Conservation (phyloP, 352 stramenopile species). For the Pythium brachiatum region DNA sequence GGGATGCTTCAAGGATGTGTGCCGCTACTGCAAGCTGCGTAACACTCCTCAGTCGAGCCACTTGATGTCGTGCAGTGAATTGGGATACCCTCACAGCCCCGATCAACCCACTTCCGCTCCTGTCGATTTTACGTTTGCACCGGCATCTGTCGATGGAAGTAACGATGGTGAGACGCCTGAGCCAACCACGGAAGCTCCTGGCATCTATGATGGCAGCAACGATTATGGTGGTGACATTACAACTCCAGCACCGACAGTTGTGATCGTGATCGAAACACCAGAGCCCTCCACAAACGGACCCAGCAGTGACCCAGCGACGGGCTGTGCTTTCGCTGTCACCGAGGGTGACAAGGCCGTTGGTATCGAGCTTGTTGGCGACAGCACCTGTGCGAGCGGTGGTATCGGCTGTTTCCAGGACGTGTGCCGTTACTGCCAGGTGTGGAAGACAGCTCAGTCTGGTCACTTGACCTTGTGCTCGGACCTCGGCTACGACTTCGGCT, state of each 20-base stretch:
- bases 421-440: constrained; percentile 10
- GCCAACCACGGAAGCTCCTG: too few relatives aligned
- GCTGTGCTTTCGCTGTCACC: constrained; percentile 13
- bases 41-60: constrained; percentile 16
- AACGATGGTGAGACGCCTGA: too few relatives aligned
- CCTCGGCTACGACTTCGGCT: constrained; percentile 10
- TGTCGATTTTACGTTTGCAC: too few relatives aligned
- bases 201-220: too few relatives aligned
- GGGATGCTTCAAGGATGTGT: constrained; percentile 14
- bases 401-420: constrained; percentile 1
- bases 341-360: constrained; percentile 17
- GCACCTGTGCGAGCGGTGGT: constrained; percentile 10
- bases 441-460: too few relatives aligned
- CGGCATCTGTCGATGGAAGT: too few relatives aligned
- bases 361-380: constrained; percentile 17
- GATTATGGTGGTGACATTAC: too few relatives aligned
- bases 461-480: not conserved
- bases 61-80: not conserved
- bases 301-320: constrained; percentile 2
- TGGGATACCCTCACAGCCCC: constrained; percentile 6
- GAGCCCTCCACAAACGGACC: too few relatives aligned
- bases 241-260: too few relatives aligned
- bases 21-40: constrained; percentile 17
- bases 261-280: too few relatives aligned
- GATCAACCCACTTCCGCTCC: too few relatives aligned